These are phyloP conservation scores for Clitopilus hobsonii DNA, from an alignment of 768 basidiomycete species.

Conservation along the genomic window DNA sequence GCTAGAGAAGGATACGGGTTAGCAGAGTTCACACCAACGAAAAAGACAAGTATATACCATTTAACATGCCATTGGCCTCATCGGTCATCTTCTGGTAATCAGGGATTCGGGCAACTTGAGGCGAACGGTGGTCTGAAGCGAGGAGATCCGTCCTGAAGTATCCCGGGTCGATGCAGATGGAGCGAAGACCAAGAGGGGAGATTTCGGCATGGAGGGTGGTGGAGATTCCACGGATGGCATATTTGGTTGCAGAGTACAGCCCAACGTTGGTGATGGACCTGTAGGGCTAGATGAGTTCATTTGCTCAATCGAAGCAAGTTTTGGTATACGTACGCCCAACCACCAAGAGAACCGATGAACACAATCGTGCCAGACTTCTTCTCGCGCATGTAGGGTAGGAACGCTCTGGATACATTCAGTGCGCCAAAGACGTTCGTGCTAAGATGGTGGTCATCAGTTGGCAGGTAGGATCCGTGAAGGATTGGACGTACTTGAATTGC, in stretches of 20 bases:
- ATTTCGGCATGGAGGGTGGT: constrained; percentile 30
- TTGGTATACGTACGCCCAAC: constrained; percentile 26
- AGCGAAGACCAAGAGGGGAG: constrained; percentile 30
- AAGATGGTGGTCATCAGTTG: constrained; percentile 1
- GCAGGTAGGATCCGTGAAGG: not conserved
- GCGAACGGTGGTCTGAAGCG: constrained; percentile 16
- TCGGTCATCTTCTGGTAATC: constrained; percentile 23
- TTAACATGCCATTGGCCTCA: constrained; percentile 13
- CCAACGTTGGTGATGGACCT: constrained; percentile 25
- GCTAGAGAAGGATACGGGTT: not conserved
- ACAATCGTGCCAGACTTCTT: not conserved
- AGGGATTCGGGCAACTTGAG: constrained; percentile 22
- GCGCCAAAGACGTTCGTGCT: constrained; percentile 23
- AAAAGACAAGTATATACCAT: constrained; percentile 11
- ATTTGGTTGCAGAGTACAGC: constrained; percentile 36
- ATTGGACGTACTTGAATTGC: constrained; percentile 28
- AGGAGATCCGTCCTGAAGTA: constrained; percentile 32
- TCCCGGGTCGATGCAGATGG: constrained; percentile 30
- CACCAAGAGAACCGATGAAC: constrained; percentile 23
- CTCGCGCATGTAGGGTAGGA: constrained; percentile 1
- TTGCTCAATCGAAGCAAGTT: not conserved
- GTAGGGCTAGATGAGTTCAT: not conserved
- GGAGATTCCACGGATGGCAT: constrained; percentile 26
- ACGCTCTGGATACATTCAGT: not conserved
- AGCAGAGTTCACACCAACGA: not conserved